phyloP scores from a whole-genome alignment of 495 filamentous ascomycete genomes.

The Cercophora newfieldiana region DNA sequence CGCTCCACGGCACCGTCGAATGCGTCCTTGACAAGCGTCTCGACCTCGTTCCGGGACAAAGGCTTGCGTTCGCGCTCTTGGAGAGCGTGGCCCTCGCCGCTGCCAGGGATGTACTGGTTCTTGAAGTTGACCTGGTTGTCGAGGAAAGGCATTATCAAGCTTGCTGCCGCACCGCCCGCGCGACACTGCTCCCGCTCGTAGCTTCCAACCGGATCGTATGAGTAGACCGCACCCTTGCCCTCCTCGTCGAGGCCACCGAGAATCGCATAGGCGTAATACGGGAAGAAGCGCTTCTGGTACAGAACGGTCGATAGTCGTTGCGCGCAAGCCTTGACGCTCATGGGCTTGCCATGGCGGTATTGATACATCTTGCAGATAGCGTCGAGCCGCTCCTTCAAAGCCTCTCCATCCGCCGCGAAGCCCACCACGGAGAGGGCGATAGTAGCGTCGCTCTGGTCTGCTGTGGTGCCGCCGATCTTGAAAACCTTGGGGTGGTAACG shows the following conservation, averaged over 20 bases:
- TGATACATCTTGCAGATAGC: conserved; percentile 94
- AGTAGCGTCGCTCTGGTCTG: conserved; percentile 76
- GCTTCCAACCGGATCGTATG: conserved; percentile 94
- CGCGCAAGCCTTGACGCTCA: conserved; percentile 89
- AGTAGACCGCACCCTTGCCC: conserved; percentile 91
- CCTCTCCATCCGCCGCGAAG: conserved; percentile 90
- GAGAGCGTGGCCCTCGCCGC: conserved; percentile 78
- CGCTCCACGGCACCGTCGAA: conserved; percentile 97
- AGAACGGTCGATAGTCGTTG: conserved; percentile 91
- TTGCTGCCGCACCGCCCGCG: conserved; percentile 91
- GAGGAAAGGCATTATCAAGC: conserved; percentile 97
- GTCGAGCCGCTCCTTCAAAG: conserved; percentile 85
- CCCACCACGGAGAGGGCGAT: conserved; percentile 92
- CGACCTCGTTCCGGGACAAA: conserved; percentile 70
- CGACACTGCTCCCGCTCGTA: conserved; percentile 96
- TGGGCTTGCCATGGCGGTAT: conserved; percentile 90
- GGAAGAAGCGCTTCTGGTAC: conserved; percentile 97
- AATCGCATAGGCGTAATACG: conserved; percentile 93
- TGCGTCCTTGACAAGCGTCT: conserved; percentile 89
- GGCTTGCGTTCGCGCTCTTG: conserved; percentile 64
- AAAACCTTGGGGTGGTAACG: conserved; percentile 93
- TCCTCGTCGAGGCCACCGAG: conserved; percentile 93
- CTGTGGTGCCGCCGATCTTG: conserved; percentile 87
- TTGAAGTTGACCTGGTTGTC: conserved; percentile 99
- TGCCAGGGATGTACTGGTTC: conserved; percentile 94